Conservation (phyloP, 2,329 filamentous ascomycete species). For the Corniculantispora saksenae region DNA sequence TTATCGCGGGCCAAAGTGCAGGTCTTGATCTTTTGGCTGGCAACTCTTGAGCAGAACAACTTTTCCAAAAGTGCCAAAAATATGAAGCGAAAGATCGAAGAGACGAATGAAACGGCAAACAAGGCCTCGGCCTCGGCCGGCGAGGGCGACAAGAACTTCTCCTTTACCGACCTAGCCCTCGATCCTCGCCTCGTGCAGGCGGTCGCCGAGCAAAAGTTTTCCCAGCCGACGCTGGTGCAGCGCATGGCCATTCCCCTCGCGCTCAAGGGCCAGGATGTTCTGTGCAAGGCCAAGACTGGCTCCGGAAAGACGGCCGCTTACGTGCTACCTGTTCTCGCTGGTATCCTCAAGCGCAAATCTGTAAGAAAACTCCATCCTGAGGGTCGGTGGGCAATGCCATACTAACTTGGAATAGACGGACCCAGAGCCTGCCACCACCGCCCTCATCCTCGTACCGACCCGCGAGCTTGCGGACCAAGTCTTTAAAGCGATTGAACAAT, state of each 20-base stretch:
- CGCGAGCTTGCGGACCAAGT: slow-evolving; percentile 94
- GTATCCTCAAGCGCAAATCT: slow-evolving; percentile 76
- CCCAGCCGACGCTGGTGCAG: slow-evolving; percentile 86
- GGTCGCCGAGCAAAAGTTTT: slow-evolving; percentile 80
- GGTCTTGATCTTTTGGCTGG: not conserved
- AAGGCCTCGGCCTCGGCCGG: not conserved
- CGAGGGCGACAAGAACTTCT: slow-evolving; percentile 39
- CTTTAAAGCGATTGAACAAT: slow-evolving; percentile 71
- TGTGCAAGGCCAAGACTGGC: slow-evolving; percentile 91
- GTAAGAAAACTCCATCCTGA: slow-evolving; percentile 38
- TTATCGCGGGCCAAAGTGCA: not conserved
- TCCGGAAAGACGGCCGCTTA: slow-evolving; percentile 98
- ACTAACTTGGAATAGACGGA: slow-evolving; percentile 43
- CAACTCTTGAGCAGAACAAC: not conserved
- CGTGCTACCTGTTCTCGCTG: slow-evolving; percentile 82
- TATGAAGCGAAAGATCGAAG: slow-evolving; percentile 19
- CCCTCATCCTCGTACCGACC: slow-evolving; percentile 91
- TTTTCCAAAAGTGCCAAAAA: not conserved
- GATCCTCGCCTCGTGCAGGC: slow-evolving; percentile 86
- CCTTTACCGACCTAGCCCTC: slow-evolving; percentile 77
- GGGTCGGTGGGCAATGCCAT: not conserved
- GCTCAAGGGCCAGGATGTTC: slow-evolving; percentile 82
- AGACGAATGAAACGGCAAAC: not conserved
- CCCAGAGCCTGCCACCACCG: slow-evolving; percentile 59
- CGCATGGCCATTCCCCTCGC: slow-evolving; percentile 84